Evolutionary conservation across 2,329 filamentous ascomycete genomes (phyloP).

Genomic region (Diaporthe sp.): DNA sequence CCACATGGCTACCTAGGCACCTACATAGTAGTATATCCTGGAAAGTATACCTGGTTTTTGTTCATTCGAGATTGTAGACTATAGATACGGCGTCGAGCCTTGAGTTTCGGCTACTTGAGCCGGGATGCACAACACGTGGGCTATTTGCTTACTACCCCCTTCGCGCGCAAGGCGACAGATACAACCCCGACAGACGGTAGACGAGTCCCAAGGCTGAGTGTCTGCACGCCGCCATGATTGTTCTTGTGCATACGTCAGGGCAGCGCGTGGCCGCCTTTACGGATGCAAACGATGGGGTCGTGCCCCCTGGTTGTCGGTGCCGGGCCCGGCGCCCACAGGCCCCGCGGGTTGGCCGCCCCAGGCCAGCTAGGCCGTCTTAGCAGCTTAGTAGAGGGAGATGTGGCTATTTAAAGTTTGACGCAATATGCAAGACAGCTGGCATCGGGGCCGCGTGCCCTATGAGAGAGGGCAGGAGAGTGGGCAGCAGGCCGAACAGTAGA

Average conservation of each 20-base stretch:
- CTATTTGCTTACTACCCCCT: too few relatives aligned
- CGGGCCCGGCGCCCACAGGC: neutral
- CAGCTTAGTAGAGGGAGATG: neutral
- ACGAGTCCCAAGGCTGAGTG: neutral
- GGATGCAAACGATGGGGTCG: slow-evolving; percentile 14
- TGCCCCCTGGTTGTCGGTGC: slow-evolving; percentile 11
- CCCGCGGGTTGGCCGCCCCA: neutral
- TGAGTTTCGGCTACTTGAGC: neutral
- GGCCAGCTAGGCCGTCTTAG: slow-evolving; percentile 12
- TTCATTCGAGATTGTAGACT: neutral
- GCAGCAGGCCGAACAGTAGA: slow-evolving; percentile 6
- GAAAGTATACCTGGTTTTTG: neutral
- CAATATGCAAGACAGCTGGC: slow-evolving; percentile 41
- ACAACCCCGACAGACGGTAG: too few relatives aligned
- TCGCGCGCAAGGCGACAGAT: too few relatives aligned
- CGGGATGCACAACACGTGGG: neutral
- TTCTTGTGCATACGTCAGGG: neutral
- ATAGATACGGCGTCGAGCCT: neutral
- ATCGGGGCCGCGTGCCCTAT: slow-evolving; percentile 25
- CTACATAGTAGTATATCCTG: neutral
- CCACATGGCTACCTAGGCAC: neutral
- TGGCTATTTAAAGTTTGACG: slow-evolving; percentile 34
- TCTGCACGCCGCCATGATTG: neutral
- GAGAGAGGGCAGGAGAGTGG: neutral
- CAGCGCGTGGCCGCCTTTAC: neutral